phyloP scores from a whole-genome alignment of 1,284 basidiomycete species.

The Tilletia horrida region DNA sequence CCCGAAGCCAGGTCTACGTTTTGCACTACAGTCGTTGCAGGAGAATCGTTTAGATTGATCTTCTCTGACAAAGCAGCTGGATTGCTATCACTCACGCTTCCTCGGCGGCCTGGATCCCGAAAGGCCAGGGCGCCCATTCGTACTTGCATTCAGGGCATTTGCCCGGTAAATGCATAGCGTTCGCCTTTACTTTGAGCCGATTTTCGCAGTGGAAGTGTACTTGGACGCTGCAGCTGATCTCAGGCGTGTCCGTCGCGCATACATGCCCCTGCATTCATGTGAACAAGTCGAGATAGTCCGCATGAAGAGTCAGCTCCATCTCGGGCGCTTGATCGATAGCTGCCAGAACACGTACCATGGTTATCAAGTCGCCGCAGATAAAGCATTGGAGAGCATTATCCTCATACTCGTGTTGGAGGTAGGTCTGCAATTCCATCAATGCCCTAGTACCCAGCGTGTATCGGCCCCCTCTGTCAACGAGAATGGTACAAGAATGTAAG shows the following conservation, averaged over 20 bases:
- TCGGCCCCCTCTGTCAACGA: constrained; percentile 59
- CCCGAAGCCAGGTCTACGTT: background rate
- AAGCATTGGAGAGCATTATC: constrained; percentile 16
- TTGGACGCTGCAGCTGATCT: constrained; percentile 5
- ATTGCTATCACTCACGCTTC: constrained; percentile 11
- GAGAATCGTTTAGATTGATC: no score
- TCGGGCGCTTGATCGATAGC: background rate
- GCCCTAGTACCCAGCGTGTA: constrained; percentile 74
- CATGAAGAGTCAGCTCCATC: background rate
- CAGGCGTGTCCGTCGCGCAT: constrained; percentile 11
- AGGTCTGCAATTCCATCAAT: constrained; percentile 69
- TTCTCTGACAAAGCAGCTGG: no score
- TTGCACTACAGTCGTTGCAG: background rate
- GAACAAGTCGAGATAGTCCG: background rate
- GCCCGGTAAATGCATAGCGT: background rate
- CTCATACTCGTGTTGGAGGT: constrained; percentile 68
- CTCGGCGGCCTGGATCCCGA: constrained; percentile 3
- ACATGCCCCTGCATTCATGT: background rate
- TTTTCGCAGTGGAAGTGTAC: constrained; percentile 8
- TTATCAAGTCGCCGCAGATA: constrained; percentile 12
- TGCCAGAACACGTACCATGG: background rate
- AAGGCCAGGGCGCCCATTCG: constrained; percentile 13
- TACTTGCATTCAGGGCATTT: constrained; percentile 13
- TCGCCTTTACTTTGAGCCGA: background rate
- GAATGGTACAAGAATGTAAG: background rate